Conservation (phyloP, 805 yeast species). For the Kodamaea fukazawae region DNA sequence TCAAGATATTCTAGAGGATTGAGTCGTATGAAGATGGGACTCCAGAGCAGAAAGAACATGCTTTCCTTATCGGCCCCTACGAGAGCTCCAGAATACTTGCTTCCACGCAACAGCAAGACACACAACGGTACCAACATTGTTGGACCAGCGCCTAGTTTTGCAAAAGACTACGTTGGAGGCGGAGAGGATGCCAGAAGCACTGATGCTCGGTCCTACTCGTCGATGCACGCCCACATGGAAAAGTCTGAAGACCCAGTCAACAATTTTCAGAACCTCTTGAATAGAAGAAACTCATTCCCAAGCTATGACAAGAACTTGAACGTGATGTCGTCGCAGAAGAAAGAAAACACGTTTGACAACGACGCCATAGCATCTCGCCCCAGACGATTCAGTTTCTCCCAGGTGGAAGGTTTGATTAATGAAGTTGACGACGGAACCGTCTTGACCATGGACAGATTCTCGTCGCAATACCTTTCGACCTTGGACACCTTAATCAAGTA, state of each 20-base stretch:
- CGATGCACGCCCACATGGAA: too few relatives aligned
- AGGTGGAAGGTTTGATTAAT: conserved; percentile 15
- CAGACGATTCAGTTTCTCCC: conserved; percentile 24
- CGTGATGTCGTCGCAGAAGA: conserved; percentile 17
- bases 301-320: conserved; percentile 20
- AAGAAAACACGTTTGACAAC: conserved; percentile 5
- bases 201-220: too few relatives aligned
- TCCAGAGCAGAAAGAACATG: conserved; percentile 21
- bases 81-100: not conserved
- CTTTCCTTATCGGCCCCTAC: conserved; percentile 1
- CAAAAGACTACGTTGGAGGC: too few relatives aligned
- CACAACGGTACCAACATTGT: too few relatives aligned
- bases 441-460: conserved; percentile 17
- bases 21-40: conserved; percentile 33
- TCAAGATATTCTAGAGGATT: conserved; percentile 34
- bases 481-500: conserved; percentile 19
- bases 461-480: conserved; percentile 17
- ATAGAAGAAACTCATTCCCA: conserved; percentile 38
- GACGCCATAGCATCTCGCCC: conserved; percentile 8
- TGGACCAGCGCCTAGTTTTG: too few relatives aligned
- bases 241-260: conserved; percentile 8
- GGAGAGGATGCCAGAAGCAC: too few relatives aligned
- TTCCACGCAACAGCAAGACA: too few relatives aligned
- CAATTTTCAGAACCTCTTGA: conserved; percentile 17
- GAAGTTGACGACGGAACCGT: conserved; percentile 4